Percentiles rank a stretch among this genome's conserved stretches.
These are phyloP conservation scores for Jackrogersella multiformis DNA, from an alignment of 495 filamentous ascomycete species.

Conservation along the genomic window DNA sequence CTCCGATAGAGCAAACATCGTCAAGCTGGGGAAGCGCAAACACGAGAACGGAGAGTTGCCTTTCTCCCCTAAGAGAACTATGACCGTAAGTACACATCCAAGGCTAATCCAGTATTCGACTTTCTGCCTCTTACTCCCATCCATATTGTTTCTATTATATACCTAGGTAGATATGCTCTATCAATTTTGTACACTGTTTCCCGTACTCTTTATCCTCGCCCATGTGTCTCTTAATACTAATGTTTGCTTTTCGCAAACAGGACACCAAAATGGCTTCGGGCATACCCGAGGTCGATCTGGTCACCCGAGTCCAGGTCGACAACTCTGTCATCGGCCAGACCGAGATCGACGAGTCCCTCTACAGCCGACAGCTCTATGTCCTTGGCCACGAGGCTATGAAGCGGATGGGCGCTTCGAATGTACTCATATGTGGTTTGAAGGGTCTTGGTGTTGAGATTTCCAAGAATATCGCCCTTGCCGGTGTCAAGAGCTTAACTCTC, in stretches of 20 bases:
- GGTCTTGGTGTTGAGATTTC: constrained; percentile 98
- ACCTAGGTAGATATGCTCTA: no score
- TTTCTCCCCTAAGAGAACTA: constrained; percentile 81
- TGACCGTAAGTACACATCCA: constrained; percentile 71
- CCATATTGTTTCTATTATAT: no score
- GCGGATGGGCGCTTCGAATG: constrained; percentile 95
- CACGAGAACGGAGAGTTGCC: constrained; percentile 76
- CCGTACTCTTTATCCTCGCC: neutral
- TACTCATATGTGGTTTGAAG: constrained; percentile 90
- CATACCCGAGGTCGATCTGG: constrained; percentile 65
- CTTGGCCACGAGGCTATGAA: constrained; percentile 99
- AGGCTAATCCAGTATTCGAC: neutral
- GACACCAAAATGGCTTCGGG: constrained; percentile 52
- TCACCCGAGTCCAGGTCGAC: constrained; percentile 87
- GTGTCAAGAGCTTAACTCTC: constrained; percentile 83
- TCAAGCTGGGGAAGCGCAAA: constrained; percentile 82
- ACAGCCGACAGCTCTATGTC: constrained; percentile 97
- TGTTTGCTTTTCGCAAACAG: constrained; percentile 40
- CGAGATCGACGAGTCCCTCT: constrained; percentile 96
- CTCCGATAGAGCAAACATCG: constrained; percentile 41
- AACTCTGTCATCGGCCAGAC: constrained; percentile 60
- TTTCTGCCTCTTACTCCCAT: neutral
- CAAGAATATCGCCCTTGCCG: constrained; percentile 98
- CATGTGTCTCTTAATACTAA: neutral
- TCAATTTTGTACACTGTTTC: neutral